A percentile compares a stretch with the other conserved stretches of the same genome.
These are phyloP conservation scores for Clavariopsis aquatica DNA, from an alignment of 495 filamentous ascomycete species.

Conservation along the genomic window DNA sequence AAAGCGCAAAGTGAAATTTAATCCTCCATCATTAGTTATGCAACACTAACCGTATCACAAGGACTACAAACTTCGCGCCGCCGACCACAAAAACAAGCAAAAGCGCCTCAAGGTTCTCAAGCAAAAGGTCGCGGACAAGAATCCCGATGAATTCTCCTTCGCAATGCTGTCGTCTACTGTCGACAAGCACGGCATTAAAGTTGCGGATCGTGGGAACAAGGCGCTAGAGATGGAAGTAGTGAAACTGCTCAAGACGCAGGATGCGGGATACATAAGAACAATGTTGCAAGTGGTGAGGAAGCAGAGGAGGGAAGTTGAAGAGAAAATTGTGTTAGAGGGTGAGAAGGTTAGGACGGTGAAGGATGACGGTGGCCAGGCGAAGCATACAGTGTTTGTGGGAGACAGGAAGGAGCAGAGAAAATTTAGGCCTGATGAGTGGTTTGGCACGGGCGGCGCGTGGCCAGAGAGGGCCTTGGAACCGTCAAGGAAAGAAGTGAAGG, in stretches of 20 bases:
- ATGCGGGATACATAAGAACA: conserved; percentile 81
- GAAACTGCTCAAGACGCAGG: conserved; percentile 92
- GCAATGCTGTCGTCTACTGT: conserved; percentile 75
- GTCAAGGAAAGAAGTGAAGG: conserved; percentile 45
- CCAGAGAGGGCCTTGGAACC: conserved; percentile 41
- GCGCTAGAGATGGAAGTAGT: conserved; percentile 67
- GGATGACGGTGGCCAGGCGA: conserved; percentile 40
- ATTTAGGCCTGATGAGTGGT: conserved; percentile 44
- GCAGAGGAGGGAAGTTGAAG: conserved; percentile 61
- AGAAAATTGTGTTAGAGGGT: conserved; percentile 50
- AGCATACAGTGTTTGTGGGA: conserved; percentile 61
- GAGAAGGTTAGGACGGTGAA: conserved; percentile 38
- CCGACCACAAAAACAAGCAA: conserved; percentile 86
- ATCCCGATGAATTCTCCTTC: conserved; percentile 96
- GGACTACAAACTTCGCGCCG: conserved; percentile 90
- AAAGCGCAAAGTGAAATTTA: conserved; percentile 70
- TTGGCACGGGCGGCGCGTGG: conserved; percentile 43
- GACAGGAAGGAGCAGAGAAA: conserved; percentile 53
- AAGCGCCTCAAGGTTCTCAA: conserved; percentile 72
- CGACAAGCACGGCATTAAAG: conserved; percentile 63
- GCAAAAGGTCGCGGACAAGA: conserved; percentile 79
- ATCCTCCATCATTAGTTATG: conserved; percentile 28
- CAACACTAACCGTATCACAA: conserved; percentile 48
- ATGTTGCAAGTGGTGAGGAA: conserved; percentile 60
- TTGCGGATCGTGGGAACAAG: conserved; percentile 55